Base-by-base conservation (phyloP, 306 rosid species). In the Cotoneaster glaucophyllus region DNA sequence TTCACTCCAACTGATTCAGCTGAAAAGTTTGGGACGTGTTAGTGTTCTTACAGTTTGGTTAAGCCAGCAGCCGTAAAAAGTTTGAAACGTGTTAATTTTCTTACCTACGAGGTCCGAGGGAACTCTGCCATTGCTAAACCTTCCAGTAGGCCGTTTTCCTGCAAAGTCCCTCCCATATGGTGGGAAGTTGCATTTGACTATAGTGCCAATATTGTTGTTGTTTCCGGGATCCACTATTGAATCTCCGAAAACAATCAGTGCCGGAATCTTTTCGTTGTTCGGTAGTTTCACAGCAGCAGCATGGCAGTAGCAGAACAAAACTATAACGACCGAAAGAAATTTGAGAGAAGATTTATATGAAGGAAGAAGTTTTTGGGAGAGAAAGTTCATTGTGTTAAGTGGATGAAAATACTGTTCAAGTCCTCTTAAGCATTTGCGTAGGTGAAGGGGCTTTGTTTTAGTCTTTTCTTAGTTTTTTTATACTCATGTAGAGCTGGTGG, bases 151-250 rank as follows among this genome's bases (percentile, higher is more conserved):
- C 32, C 45, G 73, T 72, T 86, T 85, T 70, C 77, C 87, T 3
- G 22, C 61, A 64, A 85, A 91, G 75, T 93, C 88, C 78, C 81
- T 76, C 25, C 97, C 97, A 71, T 90, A 93, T 9, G 98, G 97
- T 45, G 64, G 80, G 83, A 93, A 93, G 58, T 93, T 77, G 74
- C 97, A 82, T 67, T 84, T 88, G 41, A 50, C 4, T 2, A 80
- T 8, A 11, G 98, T 93, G 53, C 13, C 67, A 70, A 93, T 24
- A 31, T 81, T 45, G 79, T 88, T 86, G 75, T 93, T 93, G 78
- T 91, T 93, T 32, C 97, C 97, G 0, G 97, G 48, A 74, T 93
- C 97, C 19, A 93, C 82, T 37, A 87, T 78, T 1, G 98, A 93
- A 78, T 90, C 98, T 74, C 98, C 95, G 74, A 91, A 90, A 21